Conservation (phyloP, 371 early-diverging fungal genomes). For the Smittium mucronatum region DNA sequence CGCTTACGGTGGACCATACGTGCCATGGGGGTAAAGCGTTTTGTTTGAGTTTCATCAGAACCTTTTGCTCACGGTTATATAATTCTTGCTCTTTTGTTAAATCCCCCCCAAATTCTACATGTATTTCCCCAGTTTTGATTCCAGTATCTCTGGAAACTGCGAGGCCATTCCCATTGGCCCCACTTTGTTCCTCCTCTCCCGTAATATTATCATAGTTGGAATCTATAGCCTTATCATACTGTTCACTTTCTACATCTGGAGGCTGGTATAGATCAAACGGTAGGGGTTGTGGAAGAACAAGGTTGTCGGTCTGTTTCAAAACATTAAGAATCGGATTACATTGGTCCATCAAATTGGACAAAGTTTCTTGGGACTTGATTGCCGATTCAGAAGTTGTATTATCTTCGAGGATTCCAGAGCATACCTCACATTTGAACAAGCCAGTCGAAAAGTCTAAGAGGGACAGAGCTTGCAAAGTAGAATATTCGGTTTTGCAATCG, state of each 20-base stretch:
- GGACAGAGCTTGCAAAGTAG: conserved; percentile 42
- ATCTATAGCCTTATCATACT: conserved; percentile 1
- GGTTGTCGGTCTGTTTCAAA: conserved; percentile 62
- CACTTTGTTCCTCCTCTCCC: background rate
- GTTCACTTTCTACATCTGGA: conserved; percentile 19
- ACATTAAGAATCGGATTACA: conserved; percentile 65
- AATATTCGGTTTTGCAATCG: conserved; percentile 39
- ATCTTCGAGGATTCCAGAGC: conserved; percentile 44
- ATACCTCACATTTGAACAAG: conserved; percentile 46
- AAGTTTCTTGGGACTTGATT: conserved; percentile 29
- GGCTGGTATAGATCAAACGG: conserved; percentile 26
- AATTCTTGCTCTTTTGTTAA: conserved; percentile 48
- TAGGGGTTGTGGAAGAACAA: conserved; percentile 34
- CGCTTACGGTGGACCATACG: conserved; percentile 53
- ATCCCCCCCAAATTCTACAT: conserved; percentile 64
- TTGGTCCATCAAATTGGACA: conserved; percentile 56
- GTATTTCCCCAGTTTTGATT: conserved; percentile 53
- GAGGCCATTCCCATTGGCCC: conserved; percentile 36
- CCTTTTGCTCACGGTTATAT: conserved; percentile 50
- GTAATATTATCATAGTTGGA: background rate
- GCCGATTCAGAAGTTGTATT: conserved; percentile 52
- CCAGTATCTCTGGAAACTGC: conserved; percentile 62
- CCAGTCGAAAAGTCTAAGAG: conserved; percentile 37
- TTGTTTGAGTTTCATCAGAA: conserved; percentile 57
- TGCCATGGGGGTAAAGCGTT: conserved; percentile 75